phyloP scores from a whole-genome alignment of 805 yeast species.

The Suhomyces sp. region DNA sequence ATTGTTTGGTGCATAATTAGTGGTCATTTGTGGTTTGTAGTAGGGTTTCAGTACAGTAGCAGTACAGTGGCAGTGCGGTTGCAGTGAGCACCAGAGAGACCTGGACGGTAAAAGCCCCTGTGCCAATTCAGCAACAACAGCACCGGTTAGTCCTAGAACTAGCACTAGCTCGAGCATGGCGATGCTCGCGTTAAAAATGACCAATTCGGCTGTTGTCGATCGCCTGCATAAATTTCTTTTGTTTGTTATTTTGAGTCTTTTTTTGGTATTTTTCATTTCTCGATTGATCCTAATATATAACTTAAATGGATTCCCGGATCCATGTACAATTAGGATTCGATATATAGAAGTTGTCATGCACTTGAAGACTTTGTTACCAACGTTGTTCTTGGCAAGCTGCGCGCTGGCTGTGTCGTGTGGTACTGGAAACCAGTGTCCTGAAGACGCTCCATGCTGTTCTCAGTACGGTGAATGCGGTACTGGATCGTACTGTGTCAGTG shows the following conservation, averaged over 20 bases:
- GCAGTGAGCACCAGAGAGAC: no score
- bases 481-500: conserved; percentile 77
- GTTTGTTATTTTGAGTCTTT: neutral
- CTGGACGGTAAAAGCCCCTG: no score
- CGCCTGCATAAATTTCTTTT: neutral
- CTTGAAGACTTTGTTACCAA: neutral
- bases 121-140: no score
- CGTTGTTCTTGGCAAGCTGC: neutral
- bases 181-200: neutral
- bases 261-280: neutral
- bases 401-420: conserved; percentile 42
- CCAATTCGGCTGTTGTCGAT: neutral
- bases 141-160: no score
- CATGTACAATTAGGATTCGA: neutral
- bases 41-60: neutral
- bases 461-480: conserved; percentile 78
- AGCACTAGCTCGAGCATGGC: no score
- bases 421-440: conserved; percentile 62
- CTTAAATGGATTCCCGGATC: neutral
- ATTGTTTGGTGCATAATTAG: neutral
- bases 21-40: neutral
- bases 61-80: no score
- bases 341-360: neutral
- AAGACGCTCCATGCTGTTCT: conserved; percentile 79
- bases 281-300: neutral